These are phyloP conservation scores for Plasmodium adleri DNA, from an alignment of 169 alveolate genomes.

Conservation along the genomic window DNA sequence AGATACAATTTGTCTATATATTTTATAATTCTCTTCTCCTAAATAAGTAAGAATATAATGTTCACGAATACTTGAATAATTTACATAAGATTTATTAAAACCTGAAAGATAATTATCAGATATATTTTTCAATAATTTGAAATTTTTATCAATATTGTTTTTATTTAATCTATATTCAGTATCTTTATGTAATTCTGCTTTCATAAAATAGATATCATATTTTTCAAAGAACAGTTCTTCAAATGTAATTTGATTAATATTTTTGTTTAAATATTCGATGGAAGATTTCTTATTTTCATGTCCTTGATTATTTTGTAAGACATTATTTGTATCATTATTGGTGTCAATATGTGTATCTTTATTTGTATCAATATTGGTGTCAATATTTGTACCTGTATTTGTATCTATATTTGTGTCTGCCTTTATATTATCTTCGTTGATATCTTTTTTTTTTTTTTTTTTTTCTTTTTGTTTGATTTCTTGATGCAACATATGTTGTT, in stretches of 20 bases:
- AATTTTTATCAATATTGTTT: conserved; percentile 66
- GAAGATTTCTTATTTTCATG: not conserved
- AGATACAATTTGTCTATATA: conserved; percentile 52
- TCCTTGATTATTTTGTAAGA: not conserved
- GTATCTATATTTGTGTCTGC: not conserved
- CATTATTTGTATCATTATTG: not conserved
- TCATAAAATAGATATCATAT: conserved; percentile 51
- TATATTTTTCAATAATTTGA: conserved; percentile 36
- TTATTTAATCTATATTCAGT: conserved; percentile 71
- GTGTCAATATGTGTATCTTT: not conserved
- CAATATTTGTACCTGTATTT: not conserved
- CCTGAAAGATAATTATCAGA: conserved; percentile 76
- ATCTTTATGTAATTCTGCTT: conserved; percentile 70
- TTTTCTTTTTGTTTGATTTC: too few relatives aligned
- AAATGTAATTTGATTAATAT: conserved; percentile 17
- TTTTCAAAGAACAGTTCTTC: conserved; percentile 69
- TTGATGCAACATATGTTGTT: too few relatives aligned
- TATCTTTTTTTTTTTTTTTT: not conserved
- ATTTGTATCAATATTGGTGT: not conserved
- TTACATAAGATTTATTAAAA: conserved; percentile 43
- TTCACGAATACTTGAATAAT: conserved; percentile 64
- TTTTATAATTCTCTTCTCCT: conserved; percentile 59
- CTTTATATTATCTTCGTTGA: not conserved
- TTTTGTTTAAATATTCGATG: not conserved
- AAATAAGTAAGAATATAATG: conserved; percentile 59